Percentiles rank a stretch among this genome's conserved stretches.
Conservation (phyloP, 2,329 filamentous ascomycete genomes). For the Amauroascus niger region DNA sequence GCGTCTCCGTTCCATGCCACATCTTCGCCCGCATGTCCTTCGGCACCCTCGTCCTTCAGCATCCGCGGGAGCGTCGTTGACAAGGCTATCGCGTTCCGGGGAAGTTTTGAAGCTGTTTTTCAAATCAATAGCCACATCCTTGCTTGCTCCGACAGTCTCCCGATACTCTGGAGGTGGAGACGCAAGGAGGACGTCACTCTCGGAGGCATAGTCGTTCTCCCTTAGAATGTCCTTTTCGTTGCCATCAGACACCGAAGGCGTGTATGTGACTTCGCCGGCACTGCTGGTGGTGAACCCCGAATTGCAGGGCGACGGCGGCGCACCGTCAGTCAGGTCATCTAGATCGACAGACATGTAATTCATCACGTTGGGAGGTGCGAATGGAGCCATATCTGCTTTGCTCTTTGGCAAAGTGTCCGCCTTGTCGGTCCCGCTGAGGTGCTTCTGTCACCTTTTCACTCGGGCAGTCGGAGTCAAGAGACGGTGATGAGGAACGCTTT, state of each 20-base stretch:
- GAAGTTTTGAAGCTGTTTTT: not conserved
- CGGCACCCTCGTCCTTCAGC: not conserved
- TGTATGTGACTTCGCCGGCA: not conserved
- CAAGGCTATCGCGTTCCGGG: not conserved
- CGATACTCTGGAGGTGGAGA: constrained; percentile 5
- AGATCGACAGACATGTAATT: not conserved
- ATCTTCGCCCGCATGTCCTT: not conserved
- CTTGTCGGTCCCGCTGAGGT: not conserved
- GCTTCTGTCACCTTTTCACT: not conserved
- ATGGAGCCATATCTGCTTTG: not conserved
- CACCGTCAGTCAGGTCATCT: not conserved
- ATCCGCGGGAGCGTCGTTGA: not conserved
- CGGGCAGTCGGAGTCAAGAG: not conserved
- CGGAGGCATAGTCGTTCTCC: not conserved
- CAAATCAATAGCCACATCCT: not conserved
- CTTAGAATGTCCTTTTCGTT: not conserved
- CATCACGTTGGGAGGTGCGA: not conserved
- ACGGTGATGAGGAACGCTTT: not conserved
- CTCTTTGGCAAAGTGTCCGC: not conserved
- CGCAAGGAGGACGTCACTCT: not conserved
- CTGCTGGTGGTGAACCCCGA: not conserved
- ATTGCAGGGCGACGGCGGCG: not conserved
- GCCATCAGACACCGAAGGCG: constrained; percentile 5
- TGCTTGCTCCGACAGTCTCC: not conserved
- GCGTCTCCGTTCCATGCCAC: not conserved